Conservation (phyloP, 2,329 filamentous ascomycete genomes). For the Sporothrix protearum region DNA sequence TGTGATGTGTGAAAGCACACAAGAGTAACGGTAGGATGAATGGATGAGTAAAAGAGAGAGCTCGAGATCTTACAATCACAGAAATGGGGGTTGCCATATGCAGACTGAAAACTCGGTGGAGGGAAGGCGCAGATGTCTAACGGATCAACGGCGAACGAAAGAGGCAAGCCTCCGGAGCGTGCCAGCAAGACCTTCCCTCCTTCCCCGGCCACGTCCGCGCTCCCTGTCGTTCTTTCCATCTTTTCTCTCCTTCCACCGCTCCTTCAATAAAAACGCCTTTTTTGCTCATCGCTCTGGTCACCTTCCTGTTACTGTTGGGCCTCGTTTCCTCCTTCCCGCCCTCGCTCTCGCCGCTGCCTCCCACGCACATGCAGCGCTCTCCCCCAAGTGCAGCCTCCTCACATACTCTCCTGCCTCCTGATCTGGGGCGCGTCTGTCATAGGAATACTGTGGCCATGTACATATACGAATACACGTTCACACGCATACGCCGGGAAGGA, state of each 20-base stretch:
- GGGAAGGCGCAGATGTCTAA: neutral
- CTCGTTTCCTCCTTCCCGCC: slow-evolving; percentile 8
- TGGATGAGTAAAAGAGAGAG: too few species aligned
- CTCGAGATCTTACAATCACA: neutral
- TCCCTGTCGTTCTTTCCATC: slow-evolving; percentile 16
- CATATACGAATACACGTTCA: neutral
- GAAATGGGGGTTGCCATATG: neutral
- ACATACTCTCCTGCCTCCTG: slow-evolving; percentile 18
- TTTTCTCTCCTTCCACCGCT: slow-evolving; percentile 20
- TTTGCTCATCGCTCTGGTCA: neutral
- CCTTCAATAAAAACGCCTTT: slow-evolving; percentile 22
- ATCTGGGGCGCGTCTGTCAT: slow-evolving; percentile 1
- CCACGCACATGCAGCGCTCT: slow-evolving; percentile 10
- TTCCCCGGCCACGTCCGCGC: slow-evolving; percentile 16
- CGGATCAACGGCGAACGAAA: neutral
- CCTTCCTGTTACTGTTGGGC: neutral
- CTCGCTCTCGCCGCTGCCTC: neutral
- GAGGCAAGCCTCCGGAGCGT: neutral
- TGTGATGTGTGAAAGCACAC: neutral
- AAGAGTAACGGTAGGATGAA: neutral
- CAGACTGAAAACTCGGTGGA: neutral
- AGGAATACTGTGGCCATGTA: neutral
- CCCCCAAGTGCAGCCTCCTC: slow-evolving; percentile 12
- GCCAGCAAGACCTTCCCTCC: neutral
- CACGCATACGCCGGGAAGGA: neutral